Evolutionary conservation across 2,329 filamentous ascomycete species (phyloP), one percentile per base, ranked within the genome.

Genomic region (Diaporthe batatas): DNA sequence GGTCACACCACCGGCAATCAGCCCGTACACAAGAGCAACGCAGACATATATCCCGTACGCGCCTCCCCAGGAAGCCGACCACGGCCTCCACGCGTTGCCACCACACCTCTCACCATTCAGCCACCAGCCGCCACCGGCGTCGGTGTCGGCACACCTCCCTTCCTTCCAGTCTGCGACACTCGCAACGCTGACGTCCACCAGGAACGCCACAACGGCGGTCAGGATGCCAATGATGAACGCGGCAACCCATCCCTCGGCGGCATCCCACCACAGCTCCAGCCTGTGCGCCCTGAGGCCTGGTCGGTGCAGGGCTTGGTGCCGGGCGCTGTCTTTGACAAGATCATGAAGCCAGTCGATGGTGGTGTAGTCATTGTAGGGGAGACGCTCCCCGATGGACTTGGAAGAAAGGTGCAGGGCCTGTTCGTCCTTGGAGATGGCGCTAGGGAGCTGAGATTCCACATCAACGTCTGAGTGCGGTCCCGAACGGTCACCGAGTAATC

Each of bases 301-400:
- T 23, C 49, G 51, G 16, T 47, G 51, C 34, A 68, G 51, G 3
- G 53, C 29, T 11, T 53, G 44, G n/a, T 67, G 32, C n/a, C 87
- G 86, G 75, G 86, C 87, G 2, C 88, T 88, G 76, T 89, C 87
- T 80, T 89, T 89, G 78, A 89, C 86, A 71, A 91, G 79, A 76
- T 90, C 88, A 78, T 90, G 89, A 12, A 91, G 82, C 88, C 88
- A 91, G 79, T 91, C 89, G 72, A 91, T 90, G 1, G 88, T 90
- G 10, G 86, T 88, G 75, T 91, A 91, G 75, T 90, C 86, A 76
- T 89, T 90, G 77, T 91, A 91, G 0, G 88, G 86, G 25, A 90
- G 78, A 68, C 88, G 81, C 77, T 91, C 89, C 54, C 88, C 88
- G 14, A 88, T 81, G 1, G 86, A 81, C 29, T 36, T 49, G 2